These are phyloP conservation scores for Mycena pura DNA, from an alignment of 768 basidiomycete genomes.

Conservation along the genomic window DNA sequence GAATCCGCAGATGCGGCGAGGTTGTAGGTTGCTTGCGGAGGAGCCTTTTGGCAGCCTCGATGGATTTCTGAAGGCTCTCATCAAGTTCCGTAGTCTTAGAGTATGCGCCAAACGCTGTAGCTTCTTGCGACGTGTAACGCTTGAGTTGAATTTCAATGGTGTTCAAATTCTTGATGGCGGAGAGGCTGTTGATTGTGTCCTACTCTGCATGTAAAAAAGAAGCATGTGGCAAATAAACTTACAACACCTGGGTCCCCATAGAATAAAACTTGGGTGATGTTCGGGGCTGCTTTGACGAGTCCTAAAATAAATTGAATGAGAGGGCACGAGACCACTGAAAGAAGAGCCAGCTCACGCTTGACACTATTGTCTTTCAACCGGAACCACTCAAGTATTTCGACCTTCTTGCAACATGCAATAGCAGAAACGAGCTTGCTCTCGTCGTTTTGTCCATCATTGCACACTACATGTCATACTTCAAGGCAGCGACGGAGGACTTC, in stretches of 20 bases:
- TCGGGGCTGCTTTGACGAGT: slow-evolving; percentile 9
- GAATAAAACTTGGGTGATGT: neutral
- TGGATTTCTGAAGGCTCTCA: neutral
- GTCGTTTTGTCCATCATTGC: slow-evolving; percentile 29
- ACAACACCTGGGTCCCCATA: neutral
- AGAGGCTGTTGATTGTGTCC: neutral
- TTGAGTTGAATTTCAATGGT: neutral
- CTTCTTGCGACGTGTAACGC: neutral
- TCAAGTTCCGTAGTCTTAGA: neutral
- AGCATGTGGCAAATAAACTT: neutral
- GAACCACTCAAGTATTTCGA: slow-evolving; percentile 37
- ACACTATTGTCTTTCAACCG: slow-evolving; percentile 23
- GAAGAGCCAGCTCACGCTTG: slow-evolving; percentile 36
- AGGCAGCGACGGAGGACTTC: slow-evolving; percentile 40
- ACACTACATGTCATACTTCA: slow-evolving; percentile 34
- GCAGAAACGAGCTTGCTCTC: slow-evolving; percentile 36
- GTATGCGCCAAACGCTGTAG: neutral
- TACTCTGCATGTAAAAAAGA: neutral
- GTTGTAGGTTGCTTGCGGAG: neutral
- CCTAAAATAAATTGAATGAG: neutral
- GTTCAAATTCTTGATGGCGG: slow-evolving; percentile 5
- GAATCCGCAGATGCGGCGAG: neutral
- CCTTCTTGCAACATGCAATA: slow-evolving; percentile 35
- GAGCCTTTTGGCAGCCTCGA: neutral
- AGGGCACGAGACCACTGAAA: slow-evolving; percentile 10